Conservation (phyloP, 768 basidiomycete species). For the Naganishia randhawae region DNA sequence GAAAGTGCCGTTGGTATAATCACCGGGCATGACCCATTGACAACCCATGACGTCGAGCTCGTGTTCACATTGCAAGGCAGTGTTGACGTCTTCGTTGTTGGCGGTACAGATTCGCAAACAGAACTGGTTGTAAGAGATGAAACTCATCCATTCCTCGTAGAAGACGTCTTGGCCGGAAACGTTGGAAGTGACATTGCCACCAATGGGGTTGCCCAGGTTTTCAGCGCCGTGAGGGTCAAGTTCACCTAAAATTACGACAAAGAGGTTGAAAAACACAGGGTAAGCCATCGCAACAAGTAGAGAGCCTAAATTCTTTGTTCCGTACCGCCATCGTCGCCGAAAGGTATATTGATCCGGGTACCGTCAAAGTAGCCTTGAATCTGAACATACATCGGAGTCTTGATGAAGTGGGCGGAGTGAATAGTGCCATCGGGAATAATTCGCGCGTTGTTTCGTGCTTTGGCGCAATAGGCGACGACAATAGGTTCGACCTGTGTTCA, state of each 20-base stretch:
- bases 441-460: constrained; percentile 54
- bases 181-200: constrained; percentile 52
- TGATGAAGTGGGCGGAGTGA: constrained; percentile 42
- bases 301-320: constrained; percentile 44
- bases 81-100: constrained; percentile 51
- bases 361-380: constrained; percentile 49
- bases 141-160: constrained; percentile 56
- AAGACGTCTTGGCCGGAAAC: constrained; percentile 48
- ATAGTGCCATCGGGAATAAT: constrained; percentile 54
- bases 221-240: constrained; percentile 42
- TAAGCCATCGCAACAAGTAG: constrained; percentile 37
- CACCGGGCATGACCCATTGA: constrained; percentile 31
- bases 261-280: background rate
- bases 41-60: constrained; percentile 51
- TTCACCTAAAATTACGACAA: constrained; percentile 20
- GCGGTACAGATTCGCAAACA: constrained; percentile 56
- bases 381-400: constrained; percentile 15
- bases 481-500: constrained; percentile 23
- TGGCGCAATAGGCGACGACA: constrained; percentile 33
- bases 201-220: constrained; percentile 52
- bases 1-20: constrained; percentile 52
- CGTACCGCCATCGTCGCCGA: constrained; percentile 43
- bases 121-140: constrained; percentile 54
- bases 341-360: constrained; percentile 53
- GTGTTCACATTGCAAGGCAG: constrained; percentile 51